phyloP scores from a whole-genome alignment of 805 yeast species.

The Saccharomycopsis guyanensis region DNA sequence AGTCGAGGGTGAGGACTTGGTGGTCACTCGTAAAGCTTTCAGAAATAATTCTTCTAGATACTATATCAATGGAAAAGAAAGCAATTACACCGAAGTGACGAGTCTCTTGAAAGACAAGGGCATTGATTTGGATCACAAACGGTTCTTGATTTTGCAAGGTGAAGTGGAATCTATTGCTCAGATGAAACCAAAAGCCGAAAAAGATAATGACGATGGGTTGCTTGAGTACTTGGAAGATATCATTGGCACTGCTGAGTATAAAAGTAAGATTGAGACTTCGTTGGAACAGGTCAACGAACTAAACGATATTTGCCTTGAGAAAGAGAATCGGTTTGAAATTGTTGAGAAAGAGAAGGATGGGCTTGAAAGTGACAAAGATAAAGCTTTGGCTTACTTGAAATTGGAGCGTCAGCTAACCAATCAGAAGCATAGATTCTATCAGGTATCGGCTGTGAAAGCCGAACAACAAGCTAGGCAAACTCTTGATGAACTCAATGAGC shows the following conservation, averaged over 20 bases:
- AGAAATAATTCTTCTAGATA: constrained; percentile 73
- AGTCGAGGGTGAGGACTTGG: constrained; percentile 45
- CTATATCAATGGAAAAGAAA: constrained; percentile 58
- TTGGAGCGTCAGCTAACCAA: constrained; percentile 54
- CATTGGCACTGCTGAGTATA: constrained; percentile 87
- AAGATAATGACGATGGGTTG: constrained; percentile 85
- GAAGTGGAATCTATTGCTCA: constrained; percentile 98
- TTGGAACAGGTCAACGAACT: constrained; percentile 56
- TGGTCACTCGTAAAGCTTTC: constrained; percentile 75
- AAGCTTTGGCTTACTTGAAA: constrained; percentile 57
- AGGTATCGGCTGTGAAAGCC: constrained; percentile 39
- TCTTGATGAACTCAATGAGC: constrained; percentile 30
- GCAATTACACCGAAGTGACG: constrained; percentile 76
- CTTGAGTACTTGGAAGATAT: constrained; percentile 93
- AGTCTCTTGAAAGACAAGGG: constrained; percentile 68
- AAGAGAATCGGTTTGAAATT: constrained; percentile 66
- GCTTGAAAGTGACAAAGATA: constrained; percentile 56
- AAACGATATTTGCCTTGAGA: constrained; percentile 74
- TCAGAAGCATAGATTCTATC: constrained; percentile 49
- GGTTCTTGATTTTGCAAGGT: constrained; percentile 93
- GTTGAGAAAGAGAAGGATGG: constrained; percentile 68
- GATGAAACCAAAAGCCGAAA: constrained; percentile 96
- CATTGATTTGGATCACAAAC: constrained; percentile 87
- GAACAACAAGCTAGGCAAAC: constrained; percentile 34
- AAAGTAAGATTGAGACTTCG: constrained; percentile 62